Evolutionary conservation across 805 yeast species (phyloP).

Genomic region (Kuraishia hungarica): DNA sequence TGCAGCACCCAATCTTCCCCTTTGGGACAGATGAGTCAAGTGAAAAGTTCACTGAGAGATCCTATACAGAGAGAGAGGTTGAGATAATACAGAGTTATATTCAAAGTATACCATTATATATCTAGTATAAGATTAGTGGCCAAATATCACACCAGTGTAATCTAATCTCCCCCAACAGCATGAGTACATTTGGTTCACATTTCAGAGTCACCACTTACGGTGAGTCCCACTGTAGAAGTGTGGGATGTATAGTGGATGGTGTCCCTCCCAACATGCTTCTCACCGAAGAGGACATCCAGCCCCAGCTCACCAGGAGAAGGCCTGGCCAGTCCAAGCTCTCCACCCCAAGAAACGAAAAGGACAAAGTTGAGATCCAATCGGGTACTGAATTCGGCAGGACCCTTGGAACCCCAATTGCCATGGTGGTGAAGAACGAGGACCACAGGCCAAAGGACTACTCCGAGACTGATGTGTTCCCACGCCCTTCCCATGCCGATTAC

Average conservation of each 20-base stretch:
- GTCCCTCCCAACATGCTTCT: conserved; percentile 92
- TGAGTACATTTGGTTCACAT: conserved; percentile 67
- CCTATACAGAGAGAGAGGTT: too few species aligned
- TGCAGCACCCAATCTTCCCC: not conserved
- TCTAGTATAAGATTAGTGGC: too few species aligned
- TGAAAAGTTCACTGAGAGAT: not conserved
- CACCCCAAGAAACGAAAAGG: conserved; percentile 96
- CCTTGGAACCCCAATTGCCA: conserved; percentile 91
- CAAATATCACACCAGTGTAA: too few species aligned
- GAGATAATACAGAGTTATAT: too few species aligned
- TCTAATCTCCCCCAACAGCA: too few species aligned
- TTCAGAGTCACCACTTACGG: conserved; percentile 90
- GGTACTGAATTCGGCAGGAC: conserved; percentile 91
- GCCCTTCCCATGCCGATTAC: conserved; percentile 97
- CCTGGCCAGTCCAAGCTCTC: conserved; percentile 93
- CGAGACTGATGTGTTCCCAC: conserved; percentile 91
- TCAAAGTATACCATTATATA: too few species aligned
- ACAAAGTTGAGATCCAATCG: conserved; percentile 83
- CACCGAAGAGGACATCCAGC: conserved; percentile 84
- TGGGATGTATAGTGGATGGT: conserved; percentile 97
- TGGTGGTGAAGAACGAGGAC: conserved; percentile 89
- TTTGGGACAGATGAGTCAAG: not conserved
- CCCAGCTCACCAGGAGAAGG: conserved; percentile 92
- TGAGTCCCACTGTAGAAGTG: conserved; percentile 95
- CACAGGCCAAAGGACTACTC: conserved; percentile 95